Evolutionary conservation across 2,329 filamentous ascomycete species (phyloP).

Genomic region (Claviceps citrina): DNA sequence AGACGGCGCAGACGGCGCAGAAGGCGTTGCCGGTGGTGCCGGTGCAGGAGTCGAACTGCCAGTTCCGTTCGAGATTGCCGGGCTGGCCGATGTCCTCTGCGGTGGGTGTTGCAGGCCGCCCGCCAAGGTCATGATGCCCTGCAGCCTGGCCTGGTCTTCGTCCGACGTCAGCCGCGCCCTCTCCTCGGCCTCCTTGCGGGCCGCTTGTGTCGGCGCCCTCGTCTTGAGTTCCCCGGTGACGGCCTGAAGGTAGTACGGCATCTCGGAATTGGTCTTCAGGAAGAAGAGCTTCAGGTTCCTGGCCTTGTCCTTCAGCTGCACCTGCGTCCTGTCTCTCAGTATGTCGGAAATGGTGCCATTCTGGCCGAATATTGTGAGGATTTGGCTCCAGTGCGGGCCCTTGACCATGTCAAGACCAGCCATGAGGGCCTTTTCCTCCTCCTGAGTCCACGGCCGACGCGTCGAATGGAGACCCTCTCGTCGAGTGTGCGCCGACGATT

Average conservation of each 20-base stretch:
- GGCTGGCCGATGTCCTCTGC: conserved; percentile 12
- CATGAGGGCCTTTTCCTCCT: conserved; percentile 84
- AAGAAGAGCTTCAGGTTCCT: conserved; percentile 84
- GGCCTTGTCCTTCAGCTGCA: conserved; percentile 85
- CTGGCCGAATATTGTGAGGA: conserved; percentile 66
- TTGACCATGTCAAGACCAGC: conserved; percentile 76
- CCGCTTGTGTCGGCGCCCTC: conserved; percentile 59
- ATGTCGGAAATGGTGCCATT: conserved; percentile 69
- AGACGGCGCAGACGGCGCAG: neutral
- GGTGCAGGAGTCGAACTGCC: no score
- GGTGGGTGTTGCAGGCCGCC: conserved; percentile 33
- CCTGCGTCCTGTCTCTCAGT: conserved; percentile 75
- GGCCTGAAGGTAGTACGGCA: conserved; percentile 72
- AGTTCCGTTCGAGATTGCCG: no score
- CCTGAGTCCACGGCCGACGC: conserved; percentile 70
- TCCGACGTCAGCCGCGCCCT: conserved; percentile 41
- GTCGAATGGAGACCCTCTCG: conserved; percentile 44
- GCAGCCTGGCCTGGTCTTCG: conserved; percentile 43
- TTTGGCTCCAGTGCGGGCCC: conserved; percentile 87
- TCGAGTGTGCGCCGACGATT: conserved; percentile 38
- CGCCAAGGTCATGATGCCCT: conserved; percentile 42
- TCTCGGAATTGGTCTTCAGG: conserved; percentile 78
- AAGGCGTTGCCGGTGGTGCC: no score
- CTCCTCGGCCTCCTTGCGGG: conserved; percentile 52
- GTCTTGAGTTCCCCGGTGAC: conserved; percentile 86